Evolutionary conservation across 1,284 basidiomycete genomes (phyloP), one percentile per base, ranked within the genome.

Genomic region (Malassezia caprae): DNA sequence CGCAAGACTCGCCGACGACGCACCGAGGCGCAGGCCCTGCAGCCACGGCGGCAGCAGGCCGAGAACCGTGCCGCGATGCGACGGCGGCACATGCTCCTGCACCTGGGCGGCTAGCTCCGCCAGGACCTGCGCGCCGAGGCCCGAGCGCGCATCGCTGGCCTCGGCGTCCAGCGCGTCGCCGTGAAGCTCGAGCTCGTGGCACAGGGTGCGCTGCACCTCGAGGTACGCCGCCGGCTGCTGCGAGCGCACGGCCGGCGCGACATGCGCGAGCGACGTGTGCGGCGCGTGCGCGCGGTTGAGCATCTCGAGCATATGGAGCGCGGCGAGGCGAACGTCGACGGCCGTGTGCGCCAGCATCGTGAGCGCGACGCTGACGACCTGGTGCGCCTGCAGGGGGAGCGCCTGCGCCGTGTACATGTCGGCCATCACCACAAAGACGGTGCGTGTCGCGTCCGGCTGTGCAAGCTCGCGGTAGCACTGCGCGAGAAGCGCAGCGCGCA

Each of bases 351-450:
- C 86, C 3, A 96, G 80, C 21, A 56, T 23, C 3, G 46, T 30
- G 23, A 56, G 32, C 31, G 48, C 30, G 5, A 28, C 77, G 0
- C 85, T 90, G n/a, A 84, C 80, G 10, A 83, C 78, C 68, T 93
- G 88, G 27, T 82, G 79, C 64, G 88, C 86, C 8, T 79, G 81
- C 72, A 90, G 85, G 79, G 78, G 65, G 82, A 84, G 51, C 42
- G 61, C 73, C 76, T 75, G 41, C 3, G 79, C 81, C 67, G 84
- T 82, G 30, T 87, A 78, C n/a, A 85, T 80, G 41, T 88, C 85
- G 1, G 82, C 81, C 1, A 91, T 79, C 23, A 86, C 83, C 63
- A 86, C 84, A 67, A 94, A 93, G 75, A 89, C 85, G 24, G 77
- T 78, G 15, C 77, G 73, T 15, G 75, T 68, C 27, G 77, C 75